phyloP scores from a whole-genome alignment of 345 rosid genomes.

The Lumnitzera littorea region DNA sequence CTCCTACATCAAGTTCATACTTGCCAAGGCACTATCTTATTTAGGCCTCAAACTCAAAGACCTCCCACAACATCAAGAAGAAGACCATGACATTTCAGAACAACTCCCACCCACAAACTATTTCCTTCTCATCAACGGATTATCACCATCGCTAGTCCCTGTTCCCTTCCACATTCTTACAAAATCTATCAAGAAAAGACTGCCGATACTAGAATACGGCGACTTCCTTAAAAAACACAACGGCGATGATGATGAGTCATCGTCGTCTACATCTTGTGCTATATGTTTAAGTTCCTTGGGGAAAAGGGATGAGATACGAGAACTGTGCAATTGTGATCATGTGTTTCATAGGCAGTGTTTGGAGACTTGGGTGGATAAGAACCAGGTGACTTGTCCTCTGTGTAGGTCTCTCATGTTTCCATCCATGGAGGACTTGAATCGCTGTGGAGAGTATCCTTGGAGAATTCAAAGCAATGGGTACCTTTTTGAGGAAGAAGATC shows the following conservation, averaged over 20 bases:
- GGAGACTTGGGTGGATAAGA: constrained; percentile 13
- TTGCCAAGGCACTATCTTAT: not conserved
- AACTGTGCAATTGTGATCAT: constrained; percentile 12
- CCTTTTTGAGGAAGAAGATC: too few relatives aligned
- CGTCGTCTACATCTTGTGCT: not conserved
- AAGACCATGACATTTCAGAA: not conserved
- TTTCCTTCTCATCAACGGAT: not conserved
- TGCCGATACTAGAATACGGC: not conserved
- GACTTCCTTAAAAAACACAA: not conserved
- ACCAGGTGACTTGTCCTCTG: constrained; percentile 10
- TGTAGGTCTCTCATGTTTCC: constrained; percentile 9
- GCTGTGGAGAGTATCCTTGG: too few relatives aligned
- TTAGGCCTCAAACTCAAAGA: not conserved
- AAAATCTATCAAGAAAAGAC: not conserved
- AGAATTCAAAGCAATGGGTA: too few relatives aligned
- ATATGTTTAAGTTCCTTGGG: constrained; percentile 7
- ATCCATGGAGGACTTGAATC: too few relatives aligned
- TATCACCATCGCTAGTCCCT: too few relatives aligned
- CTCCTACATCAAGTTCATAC: not conserved
- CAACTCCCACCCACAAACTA: not conserved
- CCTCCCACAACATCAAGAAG: not conserved
- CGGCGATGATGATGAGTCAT: too few relatives aligned
- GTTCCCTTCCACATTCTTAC: not conserved
- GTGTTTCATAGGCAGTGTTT: constrained; percentile 14
- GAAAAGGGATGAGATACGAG: constrained; percentile 7